Base-by-base conservation (phyloP, 2,329 filamentous ascomycete genomes). In the Helotiales sp. region DNA sequence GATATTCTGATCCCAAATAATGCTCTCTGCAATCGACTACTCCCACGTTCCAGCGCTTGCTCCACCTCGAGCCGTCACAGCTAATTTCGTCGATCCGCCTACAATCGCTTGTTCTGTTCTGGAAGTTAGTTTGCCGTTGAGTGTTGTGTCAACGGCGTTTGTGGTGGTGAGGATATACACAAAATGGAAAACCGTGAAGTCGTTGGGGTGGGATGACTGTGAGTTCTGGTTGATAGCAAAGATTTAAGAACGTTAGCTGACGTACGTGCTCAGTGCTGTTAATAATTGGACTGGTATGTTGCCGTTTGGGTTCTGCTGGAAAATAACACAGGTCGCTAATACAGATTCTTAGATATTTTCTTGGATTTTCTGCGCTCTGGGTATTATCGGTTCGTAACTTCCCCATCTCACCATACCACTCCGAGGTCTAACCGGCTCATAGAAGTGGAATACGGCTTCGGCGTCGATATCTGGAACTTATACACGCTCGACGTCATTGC, bases 401-500 rank as follows among this genome's bases (percentile, higher is more conserved):
- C 1, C 10, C 10, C n/a, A 30, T 32, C 24, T 22, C 24, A 20
- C 17, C 40, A 45, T 7, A 20, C 1, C 1, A 20, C 7, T 10
- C 2, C 40, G 10, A 45, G 2, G 6, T 2, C 13, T 47, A 50
- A 50, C 45, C 24, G 0, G 2, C 30, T 6, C 11, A 26, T 17
- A 61, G 59, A 47, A 24, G 20, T 50, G 17, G 26, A 32, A 37
- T 37, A 61, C 47, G 59, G 59, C 43, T 37, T 37, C 20, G 59
- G 59, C 3, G 47, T 52, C 10, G 43, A 61, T 34, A 37, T 50
- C 11, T 61, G 59, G 59, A 61, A 61, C n/a, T 10, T 61, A 3
- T 61, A 61, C 43, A 50, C 30, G 8, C 22, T 8, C 11, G 11
- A 49, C 15, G 59, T 22, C 15, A 24, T 61, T 11, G 40, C 13